Evolutionary conservation across 495 filamentous ascomycete species (phyloP), one percentile per base, ranked within the genome.

Genomic region (Trichoderma asperelloides): DNA sequence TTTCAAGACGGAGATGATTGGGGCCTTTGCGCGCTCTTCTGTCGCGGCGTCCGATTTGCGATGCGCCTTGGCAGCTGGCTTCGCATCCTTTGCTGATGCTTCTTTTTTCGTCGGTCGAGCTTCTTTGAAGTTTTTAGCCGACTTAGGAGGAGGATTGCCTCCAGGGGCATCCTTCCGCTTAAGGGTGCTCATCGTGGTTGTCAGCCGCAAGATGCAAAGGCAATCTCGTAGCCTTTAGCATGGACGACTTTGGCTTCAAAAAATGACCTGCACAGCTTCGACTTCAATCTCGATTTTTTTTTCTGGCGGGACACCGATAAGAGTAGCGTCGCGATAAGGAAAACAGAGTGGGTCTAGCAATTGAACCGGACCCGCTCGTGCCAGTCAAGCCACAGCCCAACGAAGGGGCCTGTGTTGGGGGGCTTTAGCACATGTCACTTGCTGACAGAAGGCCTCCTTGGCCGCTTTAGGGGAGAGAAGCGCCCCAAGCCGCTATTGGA

Each of bases 111-210:
- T 49, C 13, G 65, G 47, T 43, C 70, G 70, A 28, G 64, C 67
- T 60, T 71, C 69, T 68, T 72, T 74, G 25, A 41, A 43, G 30
- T 69, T 70, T 51, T 71, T 74, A 18, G 75, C 65, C 39, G 78
- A 68, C 70, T 81, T 81, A 33, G 76, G 65, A 64, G 75, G 67
- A 4, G 75, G 72, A 63, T 78, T 66, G 68, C 74, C 79, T 16
- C 70, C 77, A 4, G 80, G 80, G 68, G 76, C 76, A 71, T 81
- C 78, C 70, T 82, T 82, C 39, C 80, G 75, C 67, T 82, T 82
- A 40, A 81, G 72, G 11, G 79, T 74, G 65, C 77, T 76, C 80
- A 82, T 82, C 9, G 9, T 74, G 39, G 62, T 55, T 57, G 25
- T 62, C 37, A 39, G 41, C 40, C 25, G 64, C 64, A 63, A 57